These are phyloP conservation scores for Musa acuminata DNA, from an alignment of 176 grass and related monocot genomes.

Conservation along the genomic window DNA sequence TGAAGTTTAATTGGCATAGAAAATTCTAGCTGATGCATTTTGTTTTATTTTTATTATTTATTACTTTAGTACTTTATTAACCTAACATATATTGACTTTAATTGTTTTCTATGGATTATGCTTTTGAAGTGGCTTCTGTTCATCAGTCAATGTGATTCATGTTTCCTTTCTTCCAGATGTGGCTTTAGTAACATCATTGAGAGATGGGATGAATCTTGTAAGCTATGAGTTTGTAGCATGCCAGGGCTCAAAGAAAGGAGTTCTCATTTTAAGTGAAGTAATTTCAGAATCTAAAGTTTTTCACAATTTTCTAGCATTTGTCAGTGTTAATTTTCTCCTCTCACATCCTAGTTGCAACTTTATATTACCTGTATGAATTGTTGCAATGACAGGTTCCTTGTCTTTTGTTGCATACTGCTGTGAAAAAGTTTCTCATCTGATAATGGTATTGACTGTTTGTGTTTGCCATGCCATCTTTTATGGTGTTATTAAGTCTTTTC, in stretches of 20 bases:
- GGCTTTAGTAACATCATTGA: conserved; percentile 91
- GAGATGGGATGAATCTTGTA: conserved; percentile 99
- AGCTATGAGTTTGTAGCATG: conserved; percentile 99
- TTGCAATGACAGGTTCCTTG: neutral
- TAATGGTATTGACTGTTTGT: no score
- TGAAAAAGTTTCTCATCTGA: no score
- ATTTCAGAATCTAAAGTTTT: neutral
- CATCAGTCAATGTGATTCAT: neutral
- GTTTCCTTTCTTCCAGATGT: conserved; percentile 51
- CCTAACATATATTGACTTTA: neutral
- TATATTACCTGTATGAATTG: neutral
- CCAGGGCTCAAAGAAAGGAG: conserved; percentile 93
- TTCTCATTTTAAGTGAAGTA: conserved; percentile 96
- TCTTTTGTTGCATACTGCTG: no score
- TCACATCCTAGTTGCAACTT: neutral
- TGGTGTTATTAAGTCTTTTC: neutral
- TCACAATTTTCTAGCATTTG: neutral
- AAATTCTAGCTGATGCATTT: neutral
- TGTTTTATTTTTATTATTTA: neutral
- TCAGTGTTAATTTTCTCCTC: neutral
- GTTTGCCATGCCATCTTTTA: neutral
- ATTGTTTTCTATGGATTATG: neutral
- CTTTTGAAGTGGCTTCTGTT: neutral
- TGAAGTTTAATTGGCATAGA: neutral
- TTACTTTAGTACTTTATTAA: neutral